These are phyloP conservation scores for Sugiyamaella chiloensis DNA, from an alignment of 805 yeast genomes.

Conservation along the genomic window DNA sequence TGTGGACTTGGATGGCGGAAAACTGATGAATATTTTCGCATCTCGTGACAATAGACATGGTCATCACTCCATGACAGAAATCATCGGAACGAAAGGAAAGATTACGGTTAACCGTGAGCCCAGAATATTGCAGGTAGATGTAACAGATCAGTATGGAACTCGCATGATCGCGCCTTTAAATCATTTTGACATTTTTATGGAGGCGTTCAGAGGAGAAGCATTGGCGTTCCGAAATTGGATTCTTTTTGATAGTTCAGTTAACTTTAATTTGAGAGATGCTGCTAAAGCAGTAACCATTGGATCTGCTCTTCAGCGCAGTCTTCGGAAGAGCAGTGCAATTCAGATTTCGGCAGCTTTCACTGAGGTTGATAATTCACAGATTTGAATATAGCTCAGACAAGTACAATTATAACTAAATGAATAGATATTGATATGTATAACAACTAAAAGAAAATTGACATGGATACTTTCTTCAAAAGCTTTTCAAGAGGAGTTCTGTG, in stretches of 20 bases:
- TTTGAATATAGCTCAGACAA: not conserved
- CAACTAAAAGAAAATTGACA: no score
- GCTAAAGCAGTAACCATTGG: constrained; percentile 24
- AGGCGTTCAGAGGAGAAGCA: constrained; percentile 18
- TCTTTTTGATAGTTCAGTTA: constrained; percentile 8
- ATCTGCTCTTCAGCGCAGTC: constrained; percentile 15
- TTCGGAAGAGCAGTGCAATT: constrained; percentile 1
- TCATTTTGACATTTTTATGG: constrained; percentile 14
- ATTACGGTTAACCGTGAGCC: constrained; percentile 23
- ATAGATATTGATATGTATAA: no score
- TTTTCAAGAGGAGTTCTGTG: no score
- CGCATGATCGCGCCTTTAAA: constrained; percentile 14
- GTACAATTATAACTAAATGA: no score
- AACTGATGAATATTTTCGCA: constrained; percentile 17
- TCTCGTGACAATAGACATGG: constrained; percentile 22
- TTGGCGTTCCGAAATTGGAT: constrained; percentile 22
- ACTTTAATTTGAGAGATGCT: constrained; percentile 22
- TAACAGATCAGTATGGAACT: constrained; percentile 20
- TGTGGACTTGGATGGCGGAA: constrained; percentile 15
- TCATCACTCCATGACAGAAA: constrained; percentile 23
- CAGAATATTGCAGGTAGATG: constrained; percentile 10
- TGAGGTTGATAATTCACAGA: not conserved
- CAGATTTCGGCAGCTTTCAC: not conserved
- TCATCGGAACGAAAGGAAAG: constrained; percentile 26
- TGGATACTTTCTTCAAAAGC: no score